phyloP scores from a whole-genome alignment of 169 alveolate genomes.

The Perkinsus chesapeaki region DNA sequence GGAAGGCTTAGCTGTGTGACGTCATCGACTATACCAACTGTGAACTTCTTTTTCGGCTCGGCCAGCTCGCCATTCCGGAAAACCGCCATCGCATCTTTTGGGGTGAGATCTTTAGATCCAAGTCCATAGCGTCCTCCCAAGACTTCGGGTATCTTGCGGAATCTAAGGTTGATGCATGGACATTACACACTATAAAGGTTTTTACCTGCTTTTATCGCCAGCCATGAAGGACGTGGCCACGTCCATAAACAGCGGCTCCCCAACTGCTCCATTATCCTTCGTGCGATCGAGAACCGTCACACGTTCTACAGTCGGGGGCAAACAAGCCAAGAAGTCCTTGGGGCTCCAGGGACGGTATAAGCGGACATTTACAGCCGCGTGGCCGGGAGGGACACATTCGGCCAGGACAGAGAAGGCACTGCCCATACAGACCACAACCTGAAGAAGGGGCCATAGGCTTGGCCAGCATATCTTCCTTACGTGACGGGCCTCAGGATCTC shows the following conservation, averaged over 20 bases:
- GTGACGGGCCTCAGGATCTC: slow-evolving; percentile 35
- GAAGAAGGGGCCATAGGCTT: slow-evolving; percentile 23
- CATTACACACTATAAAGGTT: neutral
- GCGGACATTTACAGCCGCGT: slow-evolving; percentile 40
- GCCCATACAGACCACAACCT: slow-evolving; percentile 43
- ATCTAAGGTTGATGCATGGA: neutral
- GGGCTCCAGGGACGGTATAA: slow-evolving; percentile 52
- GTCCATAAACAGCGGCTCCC: slow-evolving; percentile 49
- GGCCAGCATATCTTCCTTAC: slow-evolving; percentile 32
- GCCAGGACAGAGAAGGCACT: slow-evolving; percentile 43
- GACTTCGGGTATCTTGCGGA: neutral
- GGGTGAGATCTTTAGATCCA: slow-evolving; percentile 51
- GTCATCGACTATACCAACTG: slow-evolving; percentile 49
- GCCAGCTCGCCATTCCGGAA: slow-evolving; percentile 35
- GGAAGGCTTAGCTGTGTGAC: slow-evolving; percentile 36
- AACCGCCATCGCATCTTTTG: slow-evolving; percentile 43
- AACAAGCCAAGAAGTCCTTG: slow-evolving; percentile 30
- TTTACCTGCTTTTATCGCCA: neutral
- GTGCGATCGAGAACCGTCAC: slow-evolving; percentile 44
- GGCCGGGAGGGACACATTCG: slow-evolving; percentile 29
- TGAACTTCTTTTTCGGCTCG: slow-evolving; percentile 40
- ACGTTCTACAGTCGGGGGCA: slow-evolving; percentile 35
- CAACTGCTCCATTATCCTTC: slow-evolving; percentile 42
- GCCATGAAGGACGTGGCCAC: slow-evolving; percentile 27
- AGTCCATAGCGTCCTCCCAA: slow-evolving; percentile 48